Evolutionary conservation across 148 eudicot species (phyloP), one percentile per base, ranked within the genome.

Genomic region (Rhododendron mucronatum): DNA sequence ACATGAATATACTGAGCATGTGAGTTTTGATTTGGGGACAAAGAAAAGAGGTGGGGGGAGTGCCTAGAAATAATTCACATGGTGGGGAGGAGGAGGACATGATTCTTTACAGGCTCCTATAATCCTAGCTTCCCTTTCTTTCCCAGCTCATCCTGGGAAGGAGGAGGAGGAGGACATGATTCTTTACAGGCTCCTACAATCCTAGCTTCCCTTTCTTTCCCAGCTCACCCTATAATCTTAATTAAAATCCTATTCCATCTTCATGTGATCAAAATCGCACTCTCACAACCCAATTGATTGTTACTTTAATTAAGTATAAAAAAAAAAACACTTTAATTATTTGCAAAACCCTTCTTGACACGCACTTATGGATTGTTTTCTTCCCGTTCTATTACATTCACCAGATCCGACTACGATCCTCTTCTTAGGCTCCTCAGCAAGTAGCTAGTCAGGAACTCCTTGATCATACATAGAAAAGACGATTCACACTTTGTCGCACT

Each of bases 21-120:
- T 90, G 92, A 87, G 82, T 73, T 73, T 21, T 89, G 88, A 89
- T 85, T 89, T 90, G 89, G 89, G 88, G 87, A 89, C 88, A 90
- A 90, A 89, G 87, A 78, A 86, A 87, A 87, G 85, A 82, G 86
- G 81, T 48, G 90, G 84, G 85, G 87, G 84, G 88, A 6, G 7
- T 33, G 82, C 81, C 82, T 82, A 65, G 21, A 87, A 89, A 82
- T 86, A 88, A 20, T 82, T 89, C 92, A 90, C 92, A 90, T 90
- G 92, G 92, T 88, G 82, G 73, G 50, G 86, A 74, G 84, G 80
- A 69, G 79, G 37, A 69, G 18, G 65, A 71, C 85, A 84, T 71
- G 61, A 73, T 50, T 71, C 45, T 71, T 26, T 16, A 48, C 80
- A 26, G 48, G 44, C 55, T 50, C 82, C 82, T 71, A 71, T 33